Conservation (phyloP, 805 yeast genomes). For the Jamesozyma hellenica region DNA sequence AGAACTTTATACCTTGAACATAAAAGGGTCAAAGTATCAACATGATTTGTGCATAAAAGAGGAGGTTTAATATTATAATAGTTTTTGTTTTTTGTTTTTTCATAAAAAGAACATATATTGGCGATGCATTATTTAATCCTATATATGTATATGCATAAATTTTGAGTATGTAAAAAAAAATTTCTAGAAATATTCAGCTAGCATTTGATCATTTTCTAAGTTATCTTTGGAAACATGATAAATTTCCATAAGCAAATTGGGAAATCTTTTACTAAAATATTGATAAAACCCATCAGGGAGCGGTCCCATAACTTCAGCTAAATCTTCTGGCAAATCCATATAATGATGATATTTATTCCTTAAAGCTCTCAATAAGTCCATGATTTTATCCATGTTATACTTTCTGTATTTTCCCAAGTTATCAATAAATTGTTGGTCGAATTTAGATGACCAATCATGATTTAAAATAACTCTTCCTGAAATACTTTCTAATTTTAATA, state of each 20-base stretch:
- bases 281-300: slow-evolving; percentile 76
- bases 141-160: too few relatives aligned
- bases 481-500: slow-evolving; percentile 44
- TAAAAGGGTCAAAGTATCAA: neutral
- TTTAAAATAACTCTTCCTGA: slow-evolving; percentile 44
- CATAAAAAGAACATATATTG: too few relatives aligned
- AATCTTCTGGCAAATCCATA: slow-evolving; percentile 69
- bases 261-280: slow-evolving; percentile 69
- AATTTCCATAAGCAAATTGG: slow-evolving; percentile 64
- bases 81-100: too few relatives aligned
- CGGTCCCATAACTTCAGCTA: slow-evolving; percentile 61
- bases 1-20: slow-evolving; percentile 5
- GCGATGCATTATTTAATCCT: too few relatives aligned
- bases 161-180: too few relatives aligned
- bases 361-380: slow-evolving; percentile 81
- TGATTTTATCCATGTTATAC: slow-evolving; percentile 64
- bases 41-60: neutral
- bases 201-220: slow-evolving; percentile 53
- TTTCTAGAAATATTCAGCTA: slow-evolving; percentile 34
- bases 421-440: slow-evolving; percentile 64
- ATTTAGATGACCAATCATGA: slow-evolving; percentile 66
- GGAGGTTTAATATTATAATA: too few relatives aligned
- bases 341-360: slow-evolving; percentile 92
- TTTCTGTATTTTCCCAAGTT: slow-evolving; percentile 87
- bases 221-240: slow-evolving; percentile 51